Evolutionary conservation across 2,329 filamentous ascomycete genomes (phyloP), one percentile per base, ranked within the genome.

Genomic region (Pseudocercospora vitis): DNA sequence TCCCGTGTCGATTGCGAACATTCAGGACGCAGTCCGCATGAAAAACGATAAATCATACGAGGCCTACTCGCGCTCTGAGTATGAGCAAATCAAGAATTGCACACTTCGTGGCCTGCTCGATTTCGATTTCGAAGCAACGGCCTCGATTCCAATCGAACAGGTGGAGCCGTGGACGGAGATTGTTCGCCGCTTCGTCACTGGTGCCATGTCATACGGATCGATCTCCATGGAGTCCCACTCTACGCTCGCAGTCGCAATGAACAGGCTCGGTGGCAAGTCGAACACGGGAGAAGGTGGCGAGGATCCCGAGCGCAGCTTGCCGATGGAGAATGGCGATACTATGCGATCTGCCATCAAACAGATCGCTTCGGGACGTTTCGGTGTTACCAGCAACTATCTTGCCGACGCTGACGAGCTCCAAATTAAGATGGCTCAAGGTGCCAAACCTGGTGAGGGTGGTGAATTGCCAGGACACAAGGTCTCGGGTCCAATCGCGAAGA

Each of bases 21-120:
- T 97, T 57, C 92, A 96, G 73, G 92, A 97, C 72, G 92, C 92
- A 9, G 92, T 96, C 12, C 88, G 92, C 55, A 92, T 87, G 59
- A 96, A 96, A 84, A 96, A 97, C 68, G 91, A 96, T 78, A 96
- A 96, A 77, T 96, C 92, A 0, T 97, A 96, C 73, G 91, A 96
- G 74, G 91, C 92, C 0, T 97, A 97, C 75, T 95, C 92, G 0
- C 83, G 87, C 58, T 88, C 90, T 2, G 91, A 94, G 71, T 95
- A 96, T 68, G 91, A 96, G 77, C 89, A 94, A 69, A 96, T 96
- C 78, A 96, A 96, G 79, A 84, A 90, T 67, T 97, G 92, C 74
- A 97, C 92, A 1, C 84, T 97, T 6, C 89, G 92, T 70, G 92
- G 92, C 68, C 83, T 96, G 69, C 83, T 97, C 35, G 92, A 97